Conservation (phyloP, 805 yeast genomes). For the Kodamaea restingae region DNA sequence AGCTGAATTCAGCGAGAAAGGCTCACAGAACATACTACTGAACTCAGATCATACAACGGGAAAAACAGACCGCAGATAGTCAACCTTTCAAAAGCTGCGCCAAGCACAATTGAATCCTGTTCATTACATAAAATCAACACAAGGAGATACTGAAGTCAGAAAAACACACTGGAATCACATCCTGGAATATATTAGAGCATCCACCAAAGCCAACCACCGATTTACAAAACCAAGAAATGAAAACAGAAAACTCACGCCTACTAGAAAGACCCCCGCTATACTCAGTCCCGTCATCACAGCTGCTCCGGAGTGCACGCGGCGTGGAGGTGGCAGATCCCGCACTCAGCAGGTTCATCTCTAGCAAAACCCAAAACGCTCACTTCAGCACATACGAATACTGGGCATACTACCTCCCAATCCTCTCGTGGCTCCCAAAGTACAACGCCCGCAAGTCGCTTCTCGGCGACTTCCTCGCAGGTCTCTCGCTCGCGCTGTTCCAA, state of each 20-base stretch:
- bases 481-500: slow-evolving; percentile 32
- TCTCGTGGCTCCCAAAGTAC: slow-evolving; percentile 30
- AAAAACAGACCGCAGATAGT: no score
- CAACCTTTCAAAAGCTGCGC: no score
- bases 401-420: slow-evolving; percentile 30
- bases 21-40: no score
- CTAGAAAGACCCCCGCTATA: slow-evolving; percentile 21
- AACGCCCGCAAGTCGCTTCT: slow-evolving; percentile 11
- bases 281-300: slow-evolving; percentile 25
- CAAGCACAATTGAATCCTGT: no score
- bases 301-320: slow-evolving; percentile 17
- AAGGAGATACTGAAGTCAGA: no score
- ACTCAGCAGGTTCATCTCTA: slow-evolving; percentile 12
- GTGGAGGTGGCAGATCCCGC: slow-evolving; percentile 16
- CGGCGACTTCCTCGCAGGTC: slow-evolving; percentile 32
- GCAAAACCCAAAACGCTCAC: slow-evolving; percentile 10
- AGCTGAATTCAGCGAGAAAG: no score
- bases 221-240: no score
- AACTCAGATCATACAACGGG: no score
- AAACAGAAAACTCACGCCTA: slow-evolving; percentile 8
- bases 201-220: no score
- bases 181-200: no score
- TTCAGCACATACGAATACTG: slow-evolving; percentile 25
- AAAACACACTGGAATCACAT: no score
- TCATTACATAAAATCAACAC: no score